Evolutionary conservation across 176 grass and related monocot genomes (phyloP).

Genomic region (Chrysopogon serrulatus): DNA sequence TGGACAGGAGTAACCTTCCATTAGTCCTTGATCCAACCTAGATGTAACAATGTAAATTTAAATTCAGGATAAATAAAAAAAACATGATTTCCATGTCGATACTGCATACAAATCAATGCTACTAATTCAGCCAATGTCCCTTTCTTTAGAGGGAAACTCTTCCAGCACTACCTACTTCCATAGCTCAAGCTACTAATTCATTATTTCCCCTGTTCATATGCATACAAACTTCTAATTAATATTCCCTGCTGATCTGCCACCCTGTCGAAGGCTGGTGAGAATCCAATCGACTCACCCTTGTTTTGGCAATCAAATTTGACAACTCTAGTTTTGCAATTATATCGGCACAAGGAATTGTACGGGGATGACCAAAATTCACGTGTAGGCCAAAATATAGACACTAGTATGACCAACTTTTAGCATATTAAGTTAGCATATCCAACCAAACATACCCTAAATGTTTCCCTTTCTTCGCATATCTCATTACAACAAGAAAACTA

Average conservation of each 20-base stretch:
- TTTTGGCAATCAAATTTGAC: not conserved
- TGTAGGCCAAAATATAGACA: not conserved
- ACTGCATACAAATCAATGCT: constrained; percentile 23
- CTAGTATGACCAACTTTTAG: not conserved
- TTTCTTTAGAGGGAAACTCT: not conserved
- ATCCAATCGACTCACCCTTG: not conserved
- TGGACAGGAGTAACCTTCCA: constrained; percentile 92
- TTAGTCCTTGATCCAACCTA: constrained; percentile 97
- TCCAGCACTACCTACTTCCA: not conserved
- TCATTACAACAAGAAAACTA: not conserved
- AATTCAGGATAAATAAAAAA: constrained; percentile 5
- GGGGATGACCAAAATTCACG: not conserved
- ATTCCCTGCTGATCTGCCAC: not conserved
- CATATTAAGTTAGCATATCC: not conserved
- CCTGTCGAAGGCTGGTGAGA: not conserved
- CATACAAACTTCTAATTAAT: not conserved
- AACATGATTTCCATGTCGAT: not conserved
- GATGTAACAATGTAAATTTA: constrained; percentile 15
- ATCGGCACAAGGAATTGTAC: not conserved
- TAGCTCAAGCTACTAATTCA: not conserved
- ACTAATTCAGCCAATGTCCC: not conserved
- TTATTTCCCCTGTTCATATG: not conserved
- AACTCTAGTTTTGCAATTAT: not conserved
- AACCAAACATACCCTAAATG: not conserved
- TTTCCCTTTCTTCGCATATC: not conserved